phyloP scores from a whole-genome alignment of 805 yeast species.

The Sugiyamaella boreocaroliniensis region DNA sequence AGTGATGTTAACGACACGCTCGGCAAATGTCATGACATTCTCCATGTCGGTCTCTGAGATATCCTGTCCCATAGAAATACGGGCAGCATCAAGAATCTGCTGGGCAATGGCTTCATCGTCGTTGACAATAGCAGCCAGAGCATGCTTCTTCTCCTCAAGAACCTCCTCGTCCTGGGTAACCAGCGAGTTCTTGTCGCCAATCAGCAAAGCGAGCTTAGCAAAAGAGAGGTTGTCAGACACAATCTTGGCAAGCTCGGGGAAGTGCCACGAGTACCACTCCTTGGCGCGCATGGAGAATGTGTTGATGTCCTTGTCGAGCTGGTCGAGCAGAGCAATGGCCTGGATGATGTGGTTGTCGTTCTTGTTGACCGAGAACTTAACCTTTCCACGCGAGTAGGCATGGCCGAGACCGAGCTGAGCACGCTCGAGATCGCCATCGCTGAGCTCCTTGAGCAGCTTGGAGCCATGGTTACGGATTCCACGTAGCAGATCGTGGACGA shows the following conservation, averaged over 20 bases:
- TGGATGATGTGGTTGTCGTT: conserved; percentile 98
- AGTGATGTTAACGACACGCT: conserved; percentile 84
- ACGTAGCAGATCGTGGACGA: conserved; percentile 90
- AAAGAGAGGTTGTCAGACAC: conserved; percentile 82
- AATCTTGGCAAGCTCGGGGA: conserved; percentile 92
- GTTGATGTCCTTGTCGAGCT: conserved; percentile 96
- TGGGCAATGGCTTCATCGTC: conserved; percentile 92
- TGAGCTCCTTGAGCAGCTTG: conserved; percentile 84
- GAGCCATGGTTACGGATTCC: conserved; percentile 88
- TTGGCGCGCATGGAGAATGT: conserved; percentile 95
- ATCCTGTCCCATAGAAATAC: conserved; percentile 99
- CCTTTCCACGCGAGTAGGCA: conserved; percentile 98
- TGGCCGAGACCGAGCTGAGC: conserved; percentile 99
- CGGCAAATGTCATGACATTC: conserved; percentile 84
- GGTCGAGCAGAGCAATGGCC: conserved; percentile 95
- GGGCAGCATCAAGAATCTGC: conserved; percentile 87
- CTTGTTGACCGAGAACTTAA: conserved; percentile 96
- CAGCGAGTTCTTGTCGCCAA: conserved; percentile 80
- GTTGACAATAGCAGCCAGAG: conserved; percentile 79
- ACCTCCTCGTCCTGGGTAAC: conserved; percentile 39
- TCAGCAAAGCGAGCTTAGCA: conserved; percentile 74
- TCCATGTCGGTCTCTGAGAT: conserved; percentile 90
- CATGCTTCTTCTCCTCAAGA: conserved; percentile 54
- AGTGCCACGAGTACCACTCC: conserved; percentile 99
- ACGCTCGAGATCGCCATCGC: conserved; percentile 92